Percentiles rank a stretch among this genome's conserved stretches.
Conservation (phyloP, 2,329 filamentous ascomycete species). For the Verticillium longisporum region DNA sequence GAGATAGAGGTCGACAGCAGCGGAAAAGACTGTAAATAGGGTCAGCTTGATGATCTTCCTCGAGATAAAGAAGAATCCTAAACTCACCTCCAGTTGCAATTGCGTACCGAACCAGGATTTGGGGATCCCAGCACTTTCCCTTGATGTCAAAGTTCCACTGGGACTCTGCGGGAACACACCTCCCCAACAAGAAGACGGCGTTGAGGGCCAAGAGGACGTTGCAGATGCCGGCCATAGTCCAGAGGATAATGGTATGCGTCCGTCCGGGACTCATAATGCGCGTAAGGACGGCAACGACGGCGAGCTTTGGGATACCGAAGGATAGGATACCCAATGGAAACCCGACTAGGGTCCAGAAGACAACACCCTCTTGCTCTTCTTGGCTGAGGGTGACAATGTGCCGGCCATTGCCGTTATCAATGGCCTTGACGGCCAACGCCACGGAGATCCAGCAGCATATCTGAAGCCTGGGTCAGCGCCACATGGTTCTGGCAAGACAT, state of each 20-base stretch:
- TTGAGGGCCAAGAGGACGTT: conserved; percentile 23
- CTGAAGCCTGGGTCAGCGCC: conserved; percentile 9
- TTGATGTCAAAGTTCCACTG: conserved; percentile 29
- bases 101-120: conserved; percentile 29
- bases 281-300: conserved; percentile 29
- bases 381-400: conserved; percentile 24
- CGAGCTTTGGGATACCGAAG: conserved; percentile 33
- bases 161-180: conserved; percentile 29
- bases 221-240: conserved; percentile 23
- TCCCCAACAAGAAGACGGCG: conserved; percentile 32
- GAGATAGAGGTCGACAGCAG: conserved; percentile 32
- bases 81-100: conserved; percentile 30
- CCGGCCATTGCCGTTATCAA: conserved; percentile 29
- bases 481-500: neutral
- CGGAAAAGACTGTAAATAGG: conserved; percentile 19
- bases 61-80: neutral
- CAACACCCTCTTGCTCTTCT: conserved; percentile 19
- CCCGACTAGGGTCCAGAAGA: conserved; percentile 27
- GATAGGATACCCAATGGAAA: conserved; percentile 30
- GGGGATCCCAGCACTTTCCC: conserved; percentile 25
- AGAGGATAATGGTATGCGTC: conserved; percentile 26
- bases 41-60: neutral
- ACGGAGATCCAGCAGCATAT: conserved; percentile 25
- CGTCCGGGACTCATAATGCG: conserved; percentile 28
- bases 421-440: conserved; percentile 23